Percentiles rank a stretch among this genome's conserved stretches.
phyloP scores from a whole-genome alignment of 805 yeast genomes.

The Ogataea trehalophila region DNA sequence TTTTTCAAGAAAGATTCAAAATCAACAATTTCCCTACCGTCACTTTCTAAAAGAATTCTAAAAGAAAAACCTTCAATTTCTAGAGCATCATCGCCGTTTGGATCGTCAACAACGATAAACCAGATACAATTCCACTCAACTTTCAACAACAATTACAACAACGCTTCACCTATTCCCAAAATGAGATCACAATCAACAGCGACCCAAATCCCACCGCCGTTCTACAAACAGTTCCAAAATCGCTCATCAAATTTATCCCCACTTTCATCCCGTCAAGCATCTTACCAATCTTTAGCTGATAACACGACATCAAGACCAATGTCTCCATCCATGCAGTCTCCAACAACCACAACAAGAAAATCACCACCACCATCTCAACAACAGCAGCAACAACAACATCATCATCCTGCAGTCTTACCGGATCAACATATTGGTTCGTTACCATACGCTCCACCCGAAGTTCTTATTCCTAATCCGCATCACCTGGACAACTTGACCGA shows the following conservation, averaged over 20 bases:
- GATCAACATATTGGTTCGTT: slow-evolving; percentile 79
- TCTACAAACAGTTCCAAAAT: not conserved
- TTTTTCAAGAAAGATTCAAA: slow-evolving; percentile 15
- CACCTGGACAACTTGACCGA: slow-evolving; percentile 68
- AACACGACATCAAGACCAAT: not conserved
- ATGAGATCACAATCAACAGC: not conserved
- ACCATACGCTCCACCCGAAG: slow-evolving; percentile 91
- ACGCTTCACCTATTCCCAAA: no score
- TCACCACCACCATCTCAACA: slow-evolving; percentile 3
- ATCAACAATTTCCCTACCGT: slow-evolving; percentile 7
- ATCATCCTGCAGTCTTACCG: slow-evolving; percentile 32
- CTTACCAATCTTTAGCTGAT: not conserved
- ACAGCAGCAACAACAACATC: slow-evolving; percentile 11
- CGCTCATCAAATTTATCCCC: not conserved
- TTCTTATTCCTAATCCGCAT: slow-evolving; percentile 55
- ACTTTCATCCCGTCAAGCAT: slow-evolving; percentile 1
- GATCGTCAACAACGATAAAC: not conserved
- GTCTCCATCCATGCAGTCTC: not conserved
- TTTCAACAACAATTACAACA: not conserved
- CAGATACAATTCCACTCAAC: not conserved
- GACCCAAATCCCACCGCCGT: not conserved
- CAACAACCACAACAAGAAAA: not conserved
- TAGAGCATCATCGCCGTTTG: slow-evolving; percentile 5
- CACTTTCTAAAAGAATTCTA: slow-evolving; percentile 12
- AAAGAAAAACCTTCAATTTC: slow-evolving; percentile 13